phyloP scores from a whole-genome alignment of 2,329 filamentous ascomycete genomes.

The Didymella sp. region DNA sequence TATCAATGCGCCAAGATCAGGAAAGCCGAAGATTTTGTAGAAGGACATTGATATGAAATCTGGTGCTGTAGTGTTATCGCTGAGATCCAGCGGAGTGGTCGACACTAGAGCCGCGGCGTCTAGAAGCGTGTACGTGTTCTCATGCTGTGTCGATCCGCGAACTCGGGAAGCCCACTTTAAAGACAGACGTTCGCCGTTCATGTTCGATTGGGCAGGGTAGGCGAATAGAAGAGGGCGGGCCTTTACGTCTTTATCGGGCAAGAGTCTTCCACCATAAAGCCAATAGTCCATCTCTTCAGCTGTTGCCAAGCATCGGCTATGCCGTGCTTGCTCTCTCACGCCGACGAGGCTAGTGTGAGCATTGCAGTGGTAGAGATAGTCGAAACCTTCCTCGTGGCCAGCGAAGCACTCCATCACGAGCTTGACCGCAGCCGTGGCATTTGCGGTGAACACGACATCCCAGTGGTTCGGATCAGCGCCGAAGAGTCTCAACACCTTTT shows the following conservation, averaged over 20 bases:
- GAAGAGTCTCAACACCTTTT: conserved; percentile 70
- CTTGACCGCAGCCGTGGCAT: conserved; percentile 89
- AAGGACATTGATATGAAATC: conserved; percentile 88
- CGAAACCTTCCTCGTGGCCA: conserved; percentile 69
- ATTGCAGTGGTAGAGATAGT: conserved; percentile 81
- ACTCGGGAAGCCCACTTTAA: conserved; percentile 61
- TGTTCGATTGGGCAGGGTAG: conserved; percentile 90
- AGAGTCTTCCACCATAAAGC: conserved; percentile 52
- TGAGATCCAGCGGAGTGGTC: conserved; percentile 65
- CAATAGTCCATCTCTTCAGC: conserved; percentile 71
- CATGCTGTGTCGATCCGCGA: conserved; percentile 43
- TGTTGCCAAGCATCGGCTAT: conserved; percentile 69
- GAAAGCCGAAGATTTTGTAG: conserved; percentile 96
- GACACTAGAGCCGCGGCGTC: conserved; percentile 72
- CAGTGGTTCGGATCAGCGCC: conserved; percentile 80
- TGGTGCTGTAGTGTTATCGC: conserved; percentile 65
- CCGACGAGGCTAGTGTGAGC: conserved; percentile 89
- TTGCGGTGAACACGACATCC: conserved; percentile 90
- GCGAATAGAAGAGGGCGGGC: conserved; percentile 63
- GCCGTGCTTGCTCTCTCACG: conserved; percentile 69
- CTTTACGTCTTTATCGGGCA: conserved; percentile 20
- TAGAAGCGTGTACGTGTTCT: conserved; percentile 70
- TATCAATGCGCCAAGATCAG: conserved; percentile 84
- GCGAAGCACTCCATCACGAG: conserved; percentile 79
- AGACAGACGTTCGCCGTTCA: conserved; percentile 80